Base-by-base conservation (phyloP, 2,329 filamentous ascomycete genomes). In the Beauveria asiatica region DNA sequence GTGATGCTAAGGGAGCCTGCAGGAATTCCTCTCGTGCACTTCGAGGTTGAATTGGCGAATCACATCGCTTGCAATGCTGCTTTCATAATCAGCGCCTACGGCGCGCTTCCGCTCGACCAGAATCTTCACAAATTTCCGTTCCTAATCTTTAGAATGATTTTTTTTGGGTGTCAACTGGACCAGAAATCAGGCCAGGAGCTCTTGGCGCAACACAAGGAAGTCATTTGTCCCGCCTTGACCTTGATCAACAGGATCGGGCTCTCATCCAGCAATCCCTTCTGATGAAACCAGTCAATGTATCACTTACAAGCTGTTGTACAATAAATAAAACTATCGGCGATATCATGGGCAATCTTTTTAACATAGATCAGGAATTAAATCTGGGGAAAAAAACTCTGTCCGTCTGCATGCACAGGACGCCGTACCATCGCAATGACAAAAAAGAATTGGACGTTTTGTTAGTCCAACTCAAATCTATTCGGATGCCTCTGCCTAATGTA, bases 401-500 rank as follows among this genome's bases (percentile, higher is more conserved):
- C 10, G 21, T 41, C 7, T 51, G 17, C 11, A 19, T 25, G 19
- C 11, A 10, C 11, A 21, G 44, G 21, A 46, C 44, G 44, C 16
- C 11, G 21, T 46, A 46, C 44, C 11, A 25, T 16, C 25, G 8
- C 21, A 16, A 53, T 30, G 21, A n/a, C 53, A 45, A 52, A 44
- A 46, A 33, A 21, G 25, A 30, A 45, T 41, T 30, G 16, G 16
- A 19, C 13, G 30, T 11, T 13, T 51, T 45, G 17, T 17, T 33
- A 57, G 45, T 49, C 46, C n/a, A 61, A 46, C 39, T 16, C 52
- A 37, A 41, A 45, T 57, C 46, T 45, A 51, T 57, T 61, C 45
- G 59, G 46, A 51, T 44, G 39, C 46, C 59, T 54, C 39, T 60
- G 46, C 48, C 39, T 61, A 57, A 57, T 61, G 53, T 61, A 61